Conservation (phyloP, 129 eudicot genomes). For the Pittosporum tobira region DNA sequence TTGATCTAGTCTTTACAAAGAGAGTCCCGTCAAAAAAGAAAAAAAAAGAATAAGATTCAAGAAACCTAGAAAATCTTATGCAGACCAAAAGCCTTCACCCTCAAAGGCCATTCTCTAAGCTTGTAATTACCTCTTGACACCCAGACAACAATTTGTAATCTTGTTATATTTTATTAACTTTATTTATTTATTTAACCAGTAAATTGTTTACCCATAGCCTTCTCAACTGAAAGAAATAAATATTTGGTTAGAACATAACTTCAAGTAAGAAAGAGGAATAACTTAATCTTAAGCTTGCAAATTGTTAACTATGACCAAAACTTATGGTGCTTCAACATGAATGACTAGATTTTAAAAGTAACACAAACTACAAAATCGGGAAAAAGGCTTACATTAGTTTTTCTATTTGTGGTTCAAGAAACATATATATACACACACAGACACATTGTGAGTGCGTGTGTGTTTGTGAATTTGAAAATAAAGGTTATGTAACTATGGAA, state of each 20-base stretch:
- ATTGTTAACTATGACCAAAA: neutral
- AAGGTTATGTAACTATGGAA: too few species aligned
- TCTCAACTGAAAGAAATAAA: neutral
- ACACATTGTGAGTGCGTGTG: too few species aligned
- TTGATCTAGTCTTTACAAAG: neutral
- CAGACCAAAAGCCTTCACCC: neutral
- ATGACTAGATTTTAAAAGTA: neutral
- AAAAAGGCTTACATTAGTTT: neutral
- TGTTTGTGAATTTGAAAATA: neutral
- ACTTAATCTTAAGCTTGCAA: neutral
- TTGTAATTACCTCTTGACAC: neutral
- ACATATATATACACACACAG: too few species aligned
- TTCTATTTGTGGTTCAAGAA: neutral
- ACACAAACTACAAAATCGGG: neutral
- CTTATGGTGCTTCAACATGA: constrained; percentile 1
- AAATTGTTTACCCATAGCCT: neutral
- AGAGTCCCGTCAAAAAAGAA: neutral
- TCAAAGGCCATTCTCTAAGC: neutral
- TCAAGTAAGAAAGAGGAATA: neutral
- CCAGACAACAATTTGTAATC: neutral
- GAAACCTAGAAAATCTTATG: neutral
- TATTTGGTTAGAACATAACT: neutral
- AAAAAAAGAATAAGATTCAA: neutral
- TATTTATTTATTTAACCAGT: neutral
- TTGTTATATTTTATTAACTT: too few species aligned